Evolutionary conservation across 768 basidiomycete genomes (phyloP), one percentile per base, ranked within the genome.

Genomic region (Ramaria rubella): DNA sequence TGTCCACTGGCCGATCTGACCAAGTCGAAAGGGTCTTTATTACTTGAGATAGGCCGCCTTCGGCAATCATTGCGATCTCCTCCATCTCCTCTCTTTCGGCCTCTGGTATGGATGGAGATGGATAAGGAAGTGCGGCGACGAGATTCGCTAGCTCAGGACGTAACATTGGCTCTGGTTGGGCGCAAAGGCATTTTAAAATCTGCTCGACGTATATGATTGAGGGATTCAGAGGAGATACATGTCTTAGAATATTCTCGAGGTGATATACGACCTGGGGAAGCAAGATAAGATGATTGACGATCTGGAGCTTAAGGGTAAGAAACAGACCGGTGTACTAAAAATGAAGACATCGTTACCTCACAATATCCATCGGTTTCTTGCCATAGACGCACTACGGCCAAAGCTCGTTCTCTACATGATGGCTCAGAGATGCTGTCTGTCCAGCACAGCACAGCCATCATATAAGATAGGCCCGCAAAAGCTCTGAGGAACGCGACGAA

Each of bases 391-490:
- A 90, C 58, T 15, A 90, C 74, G 6, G 78, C 80, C 7, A 90
- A 69, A 1, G 80, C 74, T 46, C 83, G 77, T 62, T 87, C 83
- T 11, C 85, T 77, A 63, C 85, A 86, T 12, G 69, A 69, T 56
- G 81, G 77, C 54, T 83, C 79, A 1, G 83, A 84, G 19, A 87
- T 71, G 65, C 86, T 87, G 62, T 90, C 89, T 12, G 88, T 81
- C 85, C 87, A 92, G 3, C 86, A 85, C 64, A 84, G 85, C 31
- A 86, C 85, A 1, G 82, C 82, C 14, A 91, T 69, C 14, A 88
- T 81, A 50, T 77, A 75, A 2, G 82, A 75, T 7, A 90, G 75
- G 1, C 89, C 89, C 46, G 90, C 69, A 59, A 79, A 82, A 0
- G 85, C 84, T 57, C 84, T 77, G 9, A 86, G 72, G 59, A 87